Base-by-base conservation (phyloP, 2,329 filamentous ascomycete genomes). In the Exutisphaerella laricina region DNA sequence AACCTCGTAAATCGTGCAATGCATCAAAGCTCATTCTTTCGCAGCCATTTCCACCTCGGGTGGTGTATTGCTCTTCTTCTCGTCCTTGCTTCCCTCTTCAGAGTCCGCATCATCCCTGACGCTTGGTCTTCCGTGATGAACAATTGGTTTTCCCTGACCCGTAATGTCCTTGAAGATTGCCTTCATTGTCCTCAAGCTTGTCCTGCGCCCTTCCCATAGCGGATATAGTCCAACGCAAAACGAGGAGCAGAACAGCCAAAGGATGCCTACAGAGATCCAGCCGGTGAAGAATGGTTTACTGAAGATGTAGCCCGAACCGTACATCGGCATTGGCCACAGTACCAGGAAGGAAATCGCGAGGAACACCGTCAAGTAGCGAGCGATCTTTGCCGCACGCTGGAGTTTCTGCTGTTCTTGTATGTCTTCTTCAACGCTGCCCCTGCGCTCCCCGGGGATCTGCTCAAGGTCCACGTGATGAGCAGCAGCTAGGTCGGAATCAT, bases 261-360 rank as follows among this genome's bases (percentile, higher is more conserved):
- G 70, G 41, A 92, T 85, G 7, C 82, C 84, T 1, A 79, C 73
- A 8, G 88, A 78, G 4, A 55, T 50, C 58, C 58, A 60, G 16
- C 57, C 57, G 1, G 57, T 59, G 45, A 90, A 92, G 71, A 92
- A 92, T 17, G 73, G 73, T 70, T 86, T 84, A 63, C 75, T 80
- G 67, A 92, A 94, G 41, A 95, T 76, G 61, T 95, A 95, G 1
- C 77, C 77, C 0, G 75, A 74, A 8, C 87, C 88, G 59, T 92
- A 95, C 79, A 95, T 81, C 1, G 88, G 88, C 76, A 95, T 90
- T 0, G 89, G 88, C 88, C 88, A 95, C 12, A 95, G 75, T 2
- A 95, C 73, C 0, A 95, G 70, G 43, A 94, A 71, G 0, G 79
- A 74, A 0, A 94, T 48, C 0, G 86, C 85, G 69, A 87, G 71